Evolutionary conservation across 306 rosid species (phyloP).

Genomic region (Cercis canadensis): DNA sequence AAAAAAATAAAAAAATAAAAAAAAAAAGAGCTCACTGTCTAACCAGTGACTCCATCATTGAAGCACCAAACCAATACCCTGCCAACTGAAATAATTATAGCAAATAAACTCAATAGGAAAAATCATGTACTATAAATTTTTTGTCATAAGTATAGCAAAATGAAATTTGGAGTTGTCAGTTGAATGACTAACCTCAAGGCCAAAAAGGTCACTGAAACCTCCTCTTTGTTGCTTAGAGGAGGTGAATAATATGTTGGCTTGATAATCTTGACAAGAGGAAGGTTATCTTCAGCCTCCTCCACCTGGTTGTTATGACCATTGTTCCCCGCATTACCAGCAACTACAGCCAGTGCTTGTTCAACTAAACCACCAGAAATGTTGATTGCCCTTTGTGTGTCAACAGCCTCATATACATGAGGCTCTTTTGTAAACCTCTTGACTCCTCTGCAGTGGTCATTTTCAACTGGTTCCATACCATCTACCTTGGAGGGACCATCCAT

Average conservation of each 20-base stretch:
- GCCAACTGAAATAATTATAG: too few relatives aligned
- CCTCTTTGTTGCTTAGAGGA: constrained; percentile 47
- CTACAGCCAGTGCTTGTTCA: constrained; percentile 36
- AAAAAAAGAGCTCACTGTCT: too few relatives aligned
- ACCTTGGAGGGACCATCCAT: constrained; percentile 43
- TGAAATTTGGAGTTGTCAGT: constrained; percentile 31
- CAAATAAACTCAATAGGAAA: too few relatives aligned
- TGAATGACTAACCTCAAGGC: constrained; percentile 71
- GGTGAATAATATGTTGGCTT: constrained; percentile 64
- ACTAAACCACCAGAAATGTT: constrained; percentile 40
- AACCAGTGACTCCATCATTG: too few relatives aligned
- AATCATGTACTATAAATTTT: too few relatives aligned
- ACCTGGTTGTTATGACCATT: constrained; percentile 44
- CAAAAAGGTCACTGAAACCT: constrained; percentile 67
- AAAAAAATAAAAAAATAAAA: too few relatives aligned
- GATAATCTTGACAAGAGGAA: constrained; percentile 70
- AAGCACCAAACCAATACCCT: too few relatives aligned
- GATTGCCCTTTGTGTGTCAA: constrained; percentile 46
- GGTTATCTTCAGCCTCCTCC: constrained; percentile 44
- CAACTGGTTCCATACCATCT: constrained; percentile 44
- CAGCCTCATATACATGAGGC: constrained; percentile 50
- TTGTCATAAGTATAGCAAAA: too few relatives aligned
- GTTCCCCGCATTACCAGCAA: constrained; percentile 47
- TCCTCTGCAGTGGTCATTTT: constrained; percentile 51
- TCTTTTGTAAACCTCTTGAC: too few relatives aligned